These are phyloP conservation scores for Boletus sp. DNA, from an alignment of 768 basidiomycete species.

Conservation along the genomic window DNA sequence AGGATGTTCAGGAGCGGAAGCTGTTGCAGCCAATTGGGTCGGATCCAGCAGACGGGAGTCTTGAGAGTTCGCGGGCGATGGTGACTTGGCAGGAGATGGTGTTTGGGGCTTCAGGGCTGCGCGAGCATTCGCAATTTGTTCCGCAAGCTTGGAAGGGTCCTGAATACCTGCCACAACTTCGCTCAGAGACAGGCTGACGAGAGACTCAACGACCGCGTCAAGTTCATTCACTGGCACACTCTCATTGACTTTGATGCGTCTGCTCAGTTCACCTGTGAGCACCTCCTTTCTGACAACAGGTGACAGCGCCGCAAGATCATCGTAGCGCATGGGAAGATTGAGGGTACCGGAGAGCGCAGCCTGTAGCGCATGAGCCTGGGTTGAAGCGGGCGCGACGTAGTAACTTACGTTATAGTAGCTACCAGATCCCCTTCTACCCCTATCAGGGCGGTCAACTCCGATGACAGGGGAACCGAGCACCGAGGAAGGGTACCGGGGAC, in stretches of 20 bases:
- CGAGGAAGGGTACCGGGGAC: conserved; percentile 56
- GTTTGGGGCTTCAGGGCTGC: conserved; percentile 33
- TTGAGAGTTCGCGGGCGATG: conserved; percentile 55
- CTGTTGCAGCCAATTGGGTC: conserved; percentile 63
- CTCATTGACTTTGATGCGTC: conserved; percentile 61
- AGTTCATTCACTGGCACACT: conserved; percentile 54
- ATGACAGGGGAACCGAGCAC: conserved; percentile 56
- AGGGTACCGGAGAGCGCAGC: conserved; percentile 79
- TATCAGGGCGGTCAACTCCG: conserved; percentile 54
- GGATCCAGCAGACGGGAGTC: conserved; percentile 70
- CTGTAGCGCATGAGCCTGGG: conserved; percentile 34
- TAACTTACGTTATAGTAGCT: conserved; percentile 77
- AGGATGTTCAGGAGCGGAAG: conserved; percentile 87
- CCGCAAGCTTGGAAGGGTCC: conserved; percentile 60
- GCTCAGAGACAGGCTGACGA: conserved; percentile 66
- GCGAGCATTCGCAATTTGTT: conserved; percentile 52
- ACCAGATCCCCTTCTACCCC: conserved; percentile 74
- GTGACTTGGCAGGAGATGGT: conserved; percentile 48
- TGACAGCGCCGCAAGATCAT: conserved; percentile 75
- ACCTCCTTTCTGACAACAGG: conserved; percentile 88
- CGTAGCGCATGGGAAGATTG: conserved; percentile 83
- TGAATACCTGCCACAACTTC: conserved; percentile 78
- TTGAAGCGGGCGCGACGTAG: background rate
- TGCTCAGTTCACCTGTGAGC: conserved; percentile 75
- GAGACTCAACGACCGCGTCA: conserved; percentile 64